phyloP scores from a whole-genome alignment of 2,329 filamentous ascomycete species.

The Ascochyta viciae-villosae region DNA sequence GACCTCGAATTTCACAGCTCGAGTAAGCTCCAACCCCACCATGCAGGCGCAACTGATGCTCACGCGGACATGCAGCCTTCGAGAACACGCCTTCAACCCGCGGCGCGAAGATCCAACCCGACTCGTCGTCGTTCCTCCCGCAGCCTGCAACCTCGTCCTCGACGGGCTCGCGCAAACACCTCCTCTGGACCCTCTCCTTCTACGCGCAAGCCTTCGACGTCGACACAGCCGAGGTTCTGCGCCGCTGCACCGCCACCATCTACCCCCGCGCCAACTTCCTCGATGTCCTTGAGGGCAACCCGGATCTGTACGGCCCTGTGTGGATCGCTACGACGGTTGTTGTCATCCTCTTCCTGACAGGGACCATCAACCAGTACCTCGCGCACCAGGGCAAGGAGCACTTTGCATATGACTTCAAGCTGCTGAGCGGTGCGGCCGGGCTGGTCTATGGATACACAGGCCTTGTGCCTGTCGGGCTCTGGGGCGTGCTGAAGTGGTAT shows the following conservation, averaged over 20 bases:
- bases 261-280: slow-evolving; percentile 94
- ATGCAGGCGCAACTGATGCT: background rate
- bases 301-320: slow-evolving; percentile 94
- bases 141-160: slow-evolving; percentile 33
- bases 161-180: slow-evolving; percentile 68
- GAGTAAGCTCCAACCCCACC: slow-evolving; percentile 54
- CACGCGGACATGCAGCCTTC: slow-evolving; percentile 63
- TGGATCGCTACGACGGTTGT: slow-evolving; percentile 99
- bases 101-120: slow-evolving; percentile 55
- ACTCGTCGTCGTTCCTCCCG: slow-evolving; percentile 50
- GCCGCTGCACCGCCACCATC: slow-evolving; percentile 85
- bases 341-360: slow-evolving; percentile 91
- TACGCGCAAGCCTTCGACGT: slow-evolving; percentile 99
- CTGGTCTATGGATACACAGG: slow-evolving; percentile 92
- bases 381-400: slow-evolving; percentile 69
- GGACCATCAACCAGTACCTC: slow-evolving; percentile 92
- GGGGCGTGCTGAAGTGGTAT: slow-evolving; percentile 91
- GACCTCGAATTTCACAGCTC: slow-evolving; percentile 99
- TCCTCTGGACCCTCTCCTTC: slow-evolving; percentile 90
- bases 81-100: slow-evolving; percentile 62
- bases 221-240: slow-evolving; percentile 87
- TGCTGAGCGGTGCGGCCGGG: slow-evolving; percentile 89
- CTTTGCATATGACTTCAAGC: slow-evolving; percentile 89
- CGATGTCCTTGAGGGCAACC: slow-evolving; percentile 94
- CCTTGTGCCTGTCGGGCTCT: slow-evolving; percentile 82